Conservation (phyloP, 176 grass and related monocot genomes). For the Miscanthus lutarioriparius region DNA sequence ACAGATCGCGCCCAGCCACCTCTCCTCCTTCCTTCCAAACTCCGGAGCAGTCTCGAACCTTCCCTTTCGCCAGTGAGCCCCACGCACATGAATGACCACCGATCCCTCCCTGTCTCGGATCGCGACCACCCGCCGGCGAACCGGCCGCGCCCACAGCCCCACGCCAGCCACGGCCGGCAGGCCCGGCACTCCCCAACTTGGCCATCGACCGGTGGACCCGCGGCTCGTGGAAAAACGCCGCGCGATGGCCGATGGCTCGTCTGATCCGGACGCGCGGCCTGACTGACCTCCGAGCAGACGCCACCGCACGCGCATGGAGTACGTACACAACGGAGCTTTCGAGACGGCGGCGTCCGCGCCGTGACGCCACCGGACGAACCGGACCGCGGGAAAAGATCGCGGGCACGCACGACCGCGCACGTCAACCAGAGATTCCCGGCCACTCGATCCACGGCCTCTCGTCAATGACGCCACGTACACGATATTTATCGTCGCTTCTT, state of each 20-base stretch:
- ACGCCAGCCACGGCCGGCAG: no score
- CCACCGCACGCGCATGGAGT: neutral
- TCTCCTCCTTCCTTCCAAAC: neutral
- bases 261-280: neutral
- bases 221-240: conserved; percentile 1
- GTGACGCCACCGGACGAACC: neutral
- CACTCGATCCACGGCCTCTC: neutral
- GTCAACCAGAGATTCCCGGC: neutral
- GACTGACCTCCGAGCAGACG: no score
- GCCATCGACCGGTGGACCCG: neutral
- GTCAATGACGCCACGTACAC: neutral
- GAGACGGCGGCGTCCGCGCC: neutral
- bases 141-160: no score
- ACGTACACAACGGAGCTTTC: no score
- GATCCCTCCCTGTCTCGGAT: neutral
- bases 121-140: conserved; percentile 8
- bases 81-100: neutral
- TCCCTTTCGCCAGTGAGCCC: neutral
- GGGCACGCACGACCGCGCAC: neutral
- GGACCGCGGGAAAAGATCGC: neutral
- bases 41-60: neutral
- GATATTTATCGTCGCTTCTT: neutral
- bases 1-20: neutral
- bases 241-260: no score
- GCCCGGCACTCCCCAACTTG: no score